Evolutionary conservation across 1,284 basidiomycete genomes (phyloP).

Genomic region (Vanrija humicola): DNA sequence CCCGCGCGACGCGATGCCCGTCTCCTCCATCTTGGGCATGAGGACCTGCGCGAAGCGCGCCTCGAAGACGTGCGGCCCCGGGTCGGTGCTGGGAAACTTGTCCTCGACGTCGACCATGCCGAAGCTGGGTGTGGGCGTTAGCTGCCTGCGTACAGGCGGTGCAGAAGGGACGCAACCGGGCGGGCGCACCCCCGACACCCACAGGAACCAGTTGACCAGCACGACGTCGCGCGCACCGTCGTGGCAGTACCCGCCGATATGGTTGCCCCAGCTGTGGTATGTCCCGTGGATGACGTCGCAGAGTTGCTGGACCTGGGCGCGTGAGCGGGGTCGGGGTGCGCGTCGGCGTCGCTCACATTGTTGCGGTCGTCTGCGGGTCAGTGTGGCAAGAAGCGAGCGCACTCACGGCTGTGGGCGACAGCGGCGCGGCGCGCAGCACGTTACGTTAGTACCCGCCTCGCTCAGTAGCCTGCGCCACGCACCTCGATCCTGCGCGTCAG

Average conservation of each 20-base stretch:
- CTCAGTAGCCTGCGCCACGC: background rate
- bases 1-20: slow-evolving; percentile 5
- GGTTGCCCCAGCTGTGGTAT: slow-evolving; percentile 13
- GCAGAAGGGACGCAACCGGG: too few relatives aligned
- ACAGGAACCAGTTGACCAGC: slow-evolving; percentile 27
- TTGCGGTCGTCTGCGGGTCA: slow-evolving; percentile 5
- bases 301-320: background rate
- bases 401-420: background rate
- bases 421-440: too few relatives aligned
- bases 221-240: slow-evolving; percentile 15
- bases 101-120: slow-evolving; percentile 24
- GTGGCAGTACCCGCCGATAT: slow-evolving; percentile 18
- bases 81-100: slow-evolving; percentile 9
- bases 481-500: background rate
- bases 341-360: background rate
- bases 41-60: slow-evolving; percentile 14
- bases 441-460: background rate
- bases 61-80: slow-evolving; percentile 17
- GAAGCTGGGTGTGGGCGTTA: slow-evolving; percentile 5
- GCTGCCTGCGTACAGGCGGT: background rate
- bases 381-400: too few relatives aligned
- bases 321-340: too few relatives aligned
- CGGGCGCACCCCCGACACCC: slow-evolving; percentile 4
- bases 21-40: slow-evolving; percentile 13
- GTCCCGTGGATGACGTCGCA: slow-evolving; percentile 6